Evolutionary conservation across 768 basidiomycete genomes (phyloP).

Genomic region (Inosperma sp.): DNA sequence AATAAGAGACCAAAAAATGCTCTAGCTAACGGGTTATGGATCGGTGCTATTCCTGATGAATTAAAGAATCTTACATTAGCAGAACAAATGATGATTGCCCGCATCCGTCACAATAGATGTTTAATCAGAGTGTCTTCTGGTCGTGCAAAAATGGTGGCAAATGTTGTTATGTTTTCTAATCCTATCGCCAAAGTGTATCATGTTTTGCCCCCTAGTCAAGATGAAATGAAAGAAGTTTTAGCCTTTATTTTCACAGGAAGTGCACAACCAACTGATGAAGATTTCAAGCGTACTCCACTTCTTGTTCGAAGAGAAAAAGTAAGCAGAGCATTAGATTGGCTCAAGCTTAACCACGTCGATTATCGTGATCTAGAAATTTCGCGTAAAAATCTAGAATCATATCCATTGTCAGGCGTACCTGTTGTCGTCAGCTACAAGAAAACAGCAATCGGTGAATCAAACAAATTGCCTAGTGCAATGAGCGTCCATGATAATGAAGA

Average conservation of each 20-base stretch:
- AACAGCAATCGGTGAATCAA: slow-evolving; percentile 4
- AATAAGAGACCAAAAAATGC: slow-evolving; percentile 21
- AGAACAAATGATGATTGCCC: slow-evolving; percentile 24
- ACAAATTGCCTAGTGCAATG: slow-evolving; percentile 12
- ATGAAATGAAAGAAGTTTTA: slow-evolving; percentile 27
- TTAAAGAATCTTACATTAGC: slow-evolving; percentile 25
- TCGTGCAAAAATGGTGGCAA: slow-evolving; percentile 30
- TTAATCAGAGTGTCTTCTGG: slow-evolving; percentile 30
- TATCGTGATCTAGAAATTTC: slow-evolving; percentile 31
- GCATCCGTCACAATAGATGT: slow-evolving; percentile 27
- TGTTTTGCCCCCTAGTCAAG: slow-evolving; percentile 26
- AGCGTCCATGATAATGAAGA: slow-evolving; percentile 22
- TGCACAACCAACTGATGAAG: slow-evolving; percentile 10
- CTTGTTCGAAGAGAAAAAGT: slow-evolving; percentile 27
- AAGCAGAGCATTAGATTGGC: slow-evolving; percentile 28
- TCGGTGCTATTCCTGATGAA: slow-evolving; percentile 30
- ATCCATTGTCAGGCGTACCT: slow-evolving; percentile 22
- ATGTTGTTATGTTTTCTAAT: slow-evolving; percentile 29
- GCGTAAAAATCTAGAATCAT: slow-evolving; percentile 19
- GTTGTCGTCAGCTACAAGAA: slow-evolving; percentile 23
- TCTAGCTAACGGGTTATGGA: slow-evolving; percentile 34
- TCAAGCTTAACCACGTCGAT: slow-evolving; percentile 31
- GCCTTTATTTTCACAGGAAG: slow-evolving; percentile 13
- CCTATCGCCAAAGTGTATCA: slow-evolving; percentile 30
- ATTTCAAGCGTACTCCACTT: slow-evolving; percentile 23